These are phyloP conservation scores for Phytopythium cucurbitacearum DNA, from an alignment of 352 stramenopile genomes.

Conservation along the genomic window DNA sequence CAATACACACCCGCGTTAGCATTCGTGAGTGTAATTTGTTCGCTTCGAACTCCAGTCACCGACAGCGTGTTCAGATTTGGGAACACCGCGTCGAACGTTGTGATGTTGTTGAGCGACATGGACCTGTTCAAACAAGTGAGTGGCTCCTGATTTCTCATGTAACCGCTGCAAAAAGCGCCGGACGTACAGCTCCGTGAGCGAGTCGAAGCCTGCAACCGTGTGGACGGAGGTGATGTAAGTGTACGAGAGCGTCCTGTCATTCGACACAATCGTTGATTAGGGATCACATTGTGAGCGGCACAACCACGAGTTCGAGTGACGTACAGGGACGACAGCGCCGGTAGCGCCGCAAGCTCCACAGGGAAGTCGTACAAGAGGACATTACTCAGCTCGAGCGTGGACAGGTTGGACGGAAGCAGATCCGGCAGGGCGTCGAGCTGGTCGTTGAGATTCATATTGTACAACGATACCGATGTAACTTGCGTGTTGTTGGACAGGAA, in stretches of 20 bases:
- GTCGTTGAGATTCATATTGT: slow-evolving; percentile 20
- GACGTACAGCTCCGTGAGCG: slow-evolving; percentile 12
- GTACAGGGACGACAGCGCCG: slow-evolving; percentile 13
- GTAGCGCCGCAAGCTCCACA: slow-evolving; percentile 6
- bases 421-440: slow-evolving; percentile 8
- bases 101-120: slow-evolving; percentile 15
- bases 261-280: neutral
- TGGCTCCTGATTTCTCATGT: neutral
- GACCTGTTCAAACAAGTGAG: slow-evolving; percentile 11
- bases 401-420: slow-evolving; percentile 13
- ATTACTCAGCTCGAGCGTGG: slow-evolving; percentile 17
- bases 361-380: slow-evolving; percentile 19
- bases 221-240: slow-evolving; percentile 12
- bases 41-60: neutral
- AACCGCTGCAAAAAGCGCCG: neutral
- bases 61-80: slow-evolving; percentile 13
- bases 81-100: slow-evolving; percentile 5
- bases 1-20: too few relatives aligned
- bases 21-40: neutral
- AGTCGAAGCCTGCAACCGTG: slow-evolving; percentile 1
- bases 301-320: neutral
- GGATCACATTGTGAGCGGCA: neutral
- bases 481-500: slow-evolving; percentile 23
- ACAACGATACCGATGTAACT: slow-evolving; percentile 17
- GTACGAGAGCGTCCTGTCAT: slow-evolving; percentile 12